Evolutionary conservation across 768 basidiomycete genomes (phyloP), one percentile per base, ranked within the genome.

Genomic region (Boletus tylopilopsis): DNA sequence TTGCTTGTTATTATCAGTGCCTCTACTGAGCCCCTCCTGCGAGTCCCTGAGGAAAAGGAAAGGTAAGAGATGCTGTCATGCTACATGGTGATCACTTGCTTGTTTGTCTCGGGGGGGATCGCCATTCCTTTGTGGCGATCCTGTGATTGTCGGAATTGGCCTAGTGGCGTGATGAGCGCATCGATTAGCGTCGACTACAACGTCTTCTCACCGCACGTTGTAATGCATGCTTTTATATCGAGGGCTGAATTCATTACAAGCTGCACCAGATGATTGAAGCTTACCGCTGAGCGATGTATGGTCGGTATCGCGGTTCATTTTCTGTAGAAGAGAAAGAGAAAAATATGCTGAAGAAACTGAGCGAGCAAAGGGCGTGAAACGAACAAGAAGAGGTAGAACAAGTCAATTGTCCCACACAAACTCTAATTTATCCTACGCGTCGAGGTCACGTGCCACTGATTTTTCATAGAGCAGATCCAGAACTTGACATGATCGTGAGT

Each of bases 1-100:
- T 68, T 64, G 85, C 87, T 82, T 67, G 25, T 76, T 71, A 27
- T 70, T 68, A 27, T 81, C 82, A 22, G 73, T 72, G 19, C 70
- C 76, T 60, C 82, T 84, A 37, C 82, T 80, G 23, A 79, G 45
- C 36, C 38, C 21, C 35, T 49, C 48, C 24, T 29, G 55, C 30
- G 34, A 32, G 21, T 49, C 42, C 30, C 63, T 65, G 46, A 39
- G 6, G 2, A 4, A 45, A 45, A 35, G 23, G 34, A n/a, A n/a
- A 41, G 39, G 49, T 62, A 49, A 63, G 55, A 38, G 5, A 29
- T 22, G 24, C 29, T 5, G 1, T 10, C 13, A 23, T n/a, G 4
- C 1, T 6, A 8, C 6, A 6, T 29, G 13, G 7, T 27, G 12
- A 16, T 23, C n/a, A 54, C 58, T 55, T 49, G 45, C 61, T 46